These are phyloP conservation scores for Phytomonas sp. DNA, from an alignment of 208 protist species.

Conservation along the genomic window DNA sequence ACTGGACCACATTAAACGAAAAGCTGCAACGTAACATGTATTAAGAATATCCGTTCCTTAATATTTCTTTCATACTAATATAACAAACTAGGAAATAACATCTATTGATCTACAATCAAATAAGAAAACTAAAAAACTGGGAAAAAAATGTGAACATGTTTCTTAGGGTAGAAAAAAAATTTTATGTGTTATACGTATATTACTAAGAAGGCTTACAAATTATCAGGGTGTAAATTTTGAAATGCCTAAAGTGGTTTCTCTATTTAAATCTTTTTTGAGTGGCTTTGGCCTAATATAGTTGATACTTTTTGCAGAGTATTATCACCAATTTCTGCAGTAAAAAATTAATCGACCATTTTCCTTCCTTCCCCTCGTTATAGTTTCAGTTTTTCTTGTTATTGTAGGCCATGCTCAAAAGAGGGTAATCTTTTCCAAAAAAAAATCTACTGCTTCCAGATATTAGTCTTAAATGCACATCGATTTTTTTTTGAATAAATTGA, in stretches of 20 bases:
- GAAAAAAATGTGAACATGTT: neutral
- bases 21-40: neutral
- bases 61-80: neutral
- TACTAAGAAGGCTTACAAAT: neutral
- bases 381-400: neutral
- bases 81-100: neutral
- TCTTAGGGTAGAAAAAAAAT: neutral
- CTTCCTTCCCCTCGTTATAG: neutral
- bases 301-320: neutral
- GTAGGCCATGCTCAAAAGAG: neutral
- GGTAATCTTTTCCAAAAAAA: neutral
- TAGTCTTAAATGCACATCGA: neutral
- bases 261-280: neutral
- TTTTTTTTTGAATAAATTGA: neutral
- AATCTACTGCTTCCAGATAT: neutral
- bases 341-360: neutral
- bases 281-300: neutral
- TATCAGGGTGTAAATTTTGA: neutral
- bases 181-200: neutral
- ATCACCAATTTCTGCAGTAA: neutral
- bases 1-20: neutral
- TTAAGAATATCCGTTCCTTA: neutral
- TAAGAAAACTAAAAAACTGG: neutral
- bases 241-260: neutral
- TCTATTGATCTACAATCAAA: neutral